These are phyloP conservation scores for Kuraishia ogatae DNA, from an alignment of 805 yeast species.

Conservation along the genomic window DNA sequence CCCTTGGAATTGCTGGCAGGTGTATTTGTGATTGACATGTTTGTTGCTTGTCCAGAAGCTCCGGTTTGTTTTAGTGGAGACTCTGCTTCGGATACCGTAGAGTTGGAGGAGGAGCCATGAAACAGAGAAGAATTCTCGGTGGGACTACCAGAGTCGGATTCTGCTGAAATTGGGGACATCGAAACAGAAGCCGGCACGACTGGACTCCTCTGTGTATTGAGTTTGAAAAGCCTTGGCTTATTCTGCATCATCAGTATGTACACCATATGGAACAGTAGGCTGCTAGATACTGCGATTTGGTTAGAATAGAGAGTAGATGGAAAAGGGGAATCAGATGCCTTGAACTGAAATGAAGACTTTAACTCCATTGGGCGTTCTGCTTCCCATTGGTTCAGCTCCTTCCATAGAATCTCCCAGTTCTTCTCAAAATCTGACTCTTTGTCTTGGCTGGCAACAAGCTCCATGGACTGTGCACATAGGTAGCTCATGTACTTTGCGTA, in stretches of 20 bases:
- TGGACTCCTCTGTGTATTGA: slow-evolving; percentile 5
- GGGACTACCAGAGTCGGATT: not conserved
- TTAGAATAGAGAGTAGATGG: slow-evolving; percentile 27
- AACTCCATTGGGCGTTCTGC: slow-evolving; percentile 24
- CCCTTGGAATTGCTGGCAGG: not conserved
- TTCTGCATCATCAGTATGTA: slow-evolving; percentile 28
- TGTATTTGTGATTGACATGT: not conserved
- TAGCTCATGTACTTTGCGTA: slow-evolving; percentile 29
- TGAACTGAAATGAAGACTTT: slow-evolving; percentile 22
- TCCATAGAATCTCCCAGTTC: slow-evolving; percentile 32
- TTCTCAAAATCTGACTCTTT: slow-evolving; percentile 20
- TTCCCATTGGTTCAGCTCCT: slow-evolving; percentile 29
- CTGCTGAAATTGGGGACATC: not conserved
- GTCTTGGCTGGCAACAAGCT: slow-evolving; percentile 19
- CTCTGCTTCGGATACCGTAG: not conserved
- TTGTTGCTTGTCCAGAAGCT: not conserved
- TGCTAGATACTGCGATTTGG: slow-evolving; percentile 27
- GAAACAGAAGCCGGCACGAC: not conserved
- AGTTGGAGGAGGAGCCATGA: slow-evolving; percentile 3
- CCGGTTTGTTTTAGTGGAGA: not conserved
- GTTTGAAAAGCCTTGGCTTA: slow-evolving; percentile 27
- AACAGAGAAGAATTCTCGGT: slow-evolving; percentile 2
- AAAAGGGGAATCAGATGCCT: slow-evolving; percentile 21
- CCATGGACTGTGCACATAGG: slow-evolving; percentile 26
- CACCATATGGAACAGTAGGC: slow-evolving; percentile 30